Conservation (phyloP, 805 yeast genomes). For the Candida takata region DNA sequence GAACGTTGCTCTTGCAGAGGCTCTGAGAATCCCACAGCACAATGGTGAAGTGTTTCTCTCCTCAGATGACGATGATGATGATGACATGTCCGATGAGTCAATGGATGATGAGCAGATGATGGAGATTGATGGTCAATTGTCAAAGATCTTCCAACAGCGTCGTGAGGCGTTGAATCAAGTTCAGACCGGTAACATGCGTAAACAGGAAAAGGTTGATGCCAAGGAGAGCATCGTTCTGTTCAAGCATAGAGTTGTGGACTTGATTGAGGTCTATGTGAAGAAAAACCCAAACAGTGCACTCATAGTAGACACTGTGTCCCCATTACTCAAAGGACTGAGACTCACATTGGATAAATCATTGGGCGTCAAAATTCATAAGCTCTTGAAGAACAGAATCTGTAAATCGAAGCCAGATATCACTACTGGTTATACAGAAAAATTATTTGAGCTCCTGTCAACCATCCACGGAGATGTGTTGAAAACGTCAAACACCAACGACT, state of each 20-base stretch:
- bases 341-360: conserved; percentile 63
- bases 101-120: conserved; percentile 97
- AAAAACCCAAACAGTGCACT: conserved; percentile 24
- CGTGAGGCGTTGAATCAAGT: conserved; percentile 53
- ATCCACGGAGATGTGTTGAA: conserved; percentile 37
- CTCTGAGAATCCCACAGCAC: conserved; percentile 55
- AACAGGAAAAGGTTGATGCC: conserved; percentile 70
- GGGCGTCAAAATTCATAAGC: conserved; percentile 69
- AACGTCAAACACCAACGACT: conserved; percentile 29
- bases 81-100: conserved; percentile 62
- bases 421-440: conserved; percentile 16
- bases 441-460: conserved; percentile 26
- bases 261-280: conserved; percentile 58
- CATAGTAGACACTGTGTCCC: conserved; percentile 40
- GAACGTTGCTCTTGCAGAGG: conserved; percentile 59
- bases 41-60: conserved; percentile 33
- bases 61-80: conserved; percentile 43
- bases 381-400: conserved; percentile 54
- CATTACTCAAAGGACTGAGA: conserved; percentile 53
- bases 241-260: conserved; percentile 71
- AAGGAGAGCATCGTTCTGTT: conserved; percentile 71
- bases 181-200: conserved; percentile 58
- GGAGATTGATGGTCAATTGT: conserved; percentile 80
- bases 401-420: conserved; percentile 34
- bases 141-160: conserved; percentile 80